Percentiles rank a stretch among this genome's conserved stretches.
phyloP scores from a whole-genome alignment of 768 basidiomycete species.

The Tephrocybe rancida region DNA sequence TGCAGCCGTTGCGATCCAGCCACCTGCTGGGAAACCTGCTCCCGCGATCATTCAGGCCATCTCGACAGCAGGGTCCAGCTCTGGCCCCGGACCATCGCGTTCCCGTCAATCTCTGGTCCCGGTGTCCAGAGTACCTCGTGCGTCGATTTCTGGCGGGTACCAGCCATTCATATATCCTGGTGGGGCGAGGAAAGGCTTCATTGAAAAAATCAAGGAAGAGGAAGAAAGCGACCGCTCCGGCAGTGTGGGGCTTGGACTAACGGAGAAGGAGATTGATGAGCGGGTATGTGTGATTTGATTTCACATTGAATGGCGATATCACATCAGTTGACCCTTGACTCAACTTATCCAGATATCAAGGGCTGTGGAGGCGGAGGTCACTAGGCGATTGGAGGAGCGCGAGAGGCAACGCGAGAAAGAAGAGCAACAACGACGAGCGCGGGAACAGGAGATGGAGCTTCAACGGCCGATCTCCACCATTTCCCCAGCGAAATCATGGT shows the following conservation, averaged over 20 bases:
- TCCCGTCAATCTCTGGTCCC: slow-evolving; percentile 39
- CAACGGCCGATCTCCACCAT: slow-evolving; percentile 20
- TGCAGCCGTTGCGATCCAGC: slow-evolving; percentile 54
- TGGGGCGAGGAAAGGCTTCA: slow-evolving; percentile 18
- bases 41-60: slow-evolving; percentile 48
- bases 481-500: slow-evolving; percentile 30
- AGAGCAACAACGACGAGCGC: slow-evolving; percentile 35
- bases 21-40: slow-evolving; percentile 44
- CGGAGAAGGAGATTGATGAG: slow-evolving; percentile 76
- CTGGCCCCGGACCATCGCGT: slow-evolving; percentile 23
- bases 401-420: slow-evolving; percentile 41
- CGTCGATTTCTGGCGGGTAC: slow-evolving; percentile 33
- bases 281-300: slow-evolving; percentile 44
- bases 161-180: slow-evolving; percentile 40
- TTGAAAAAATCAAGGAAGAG: slow-evolving; percentile 29
- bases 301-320: not conserved
- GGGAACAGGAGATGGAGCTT: slow-evolving; percentile 30
- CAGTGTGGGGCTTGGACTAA: slow-evolving; percentile 43
- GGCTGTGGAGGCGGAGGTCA: slow-evolving; percentile 76
- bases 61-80: slow-evolving; percentile 31
- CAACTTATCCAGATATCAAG: slow-evolving; percentile 57
- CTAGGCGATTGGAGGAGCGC: slow-evolving; percentile 59
- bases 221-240: slow-evolving; percentile 32
- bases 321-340: not conserved
- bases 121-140: slow-evolving; percentile 37